Percentiles rank a stretch among this genome's conserved stretches.
These are phyloP conservation scores for Lipomyces orientalis DNA, from an alignment of 805 yeast species.

Conservation along the genomic window DNA sequence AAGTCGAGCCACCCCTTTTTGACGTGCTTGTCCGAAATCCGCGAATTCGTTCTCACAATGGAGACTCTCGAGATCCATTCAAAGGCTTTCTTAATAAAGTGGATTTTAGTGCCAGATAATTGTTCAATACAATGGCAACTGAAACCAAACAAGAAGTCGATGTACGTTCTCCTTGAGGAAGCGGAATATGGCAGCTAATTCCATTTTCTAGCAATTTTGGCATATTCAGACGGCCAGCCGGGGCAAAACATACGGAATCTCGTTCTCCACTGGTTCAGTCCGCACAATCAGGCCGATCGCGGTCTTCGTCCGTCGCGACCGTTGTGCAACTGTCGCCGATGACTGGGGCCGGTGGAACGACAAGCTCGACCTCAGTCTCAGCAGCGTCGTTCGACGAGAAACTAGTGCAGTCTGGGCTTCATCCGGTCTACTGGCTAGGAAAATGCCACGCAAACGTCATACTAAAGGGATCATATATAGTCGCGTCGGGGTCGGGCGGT, in stretches of 20 bases:
- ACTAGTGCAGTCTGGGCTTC: slow-evolving; percentile 59
- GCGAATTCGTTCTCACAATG: slow-evolving; percentile 49
- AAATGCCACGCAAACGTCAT: slow-evolving; percentile 64
- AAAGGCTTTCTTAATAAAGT: slow-evolving; percentile 85
- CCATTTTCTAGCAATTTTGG: slow-evolving; percentile 30
- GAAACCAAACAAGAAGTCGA: slow-evolving; percentile 73
- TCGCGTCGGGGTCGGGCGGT: slow-evolving; percentile 59
- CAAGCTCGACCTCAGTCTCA: slow-evolving; percentile 16
- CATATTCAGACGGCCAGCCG: slow-evolving; percentile 28
- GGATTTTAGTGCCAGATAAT: slow-evolving; percentile 80
- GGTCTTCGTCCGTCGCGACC: slow-evolving; percentile 25
- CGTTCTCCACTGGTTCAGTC: neutral
- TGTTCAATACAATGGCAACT: slow-evolving; percentile 77
- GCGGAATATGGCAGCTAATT: neutral
- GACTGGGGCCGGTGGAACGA: slow-evolving; percentile 1
- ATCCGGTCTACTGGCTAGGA: slow-evolving; percentile 60
- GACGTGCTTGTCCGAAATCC: neutral
- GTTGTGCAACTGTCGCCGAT: slow-evolving; percentile 9
- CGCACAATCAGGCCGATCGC: slow-evolving; percentile 9
- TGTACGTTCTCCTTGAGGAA: slow-evolving; percentile 41
- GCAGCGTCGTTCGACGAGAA: slow-evolving; percentile 50
- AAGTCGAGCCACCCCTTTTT: neutral
- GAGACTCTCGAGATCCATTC: slow-evolving; percentile 91
- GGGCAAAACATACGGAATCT: neutral
- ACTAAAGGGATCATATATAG: slow-evolving; percentile 66